Percentiles rank a stretch among this genome's conserved stretches.
Conservation (phyloP, 2,329 filamentous ascomycete species). For the Cladophialophora chaetospira region DNA sequence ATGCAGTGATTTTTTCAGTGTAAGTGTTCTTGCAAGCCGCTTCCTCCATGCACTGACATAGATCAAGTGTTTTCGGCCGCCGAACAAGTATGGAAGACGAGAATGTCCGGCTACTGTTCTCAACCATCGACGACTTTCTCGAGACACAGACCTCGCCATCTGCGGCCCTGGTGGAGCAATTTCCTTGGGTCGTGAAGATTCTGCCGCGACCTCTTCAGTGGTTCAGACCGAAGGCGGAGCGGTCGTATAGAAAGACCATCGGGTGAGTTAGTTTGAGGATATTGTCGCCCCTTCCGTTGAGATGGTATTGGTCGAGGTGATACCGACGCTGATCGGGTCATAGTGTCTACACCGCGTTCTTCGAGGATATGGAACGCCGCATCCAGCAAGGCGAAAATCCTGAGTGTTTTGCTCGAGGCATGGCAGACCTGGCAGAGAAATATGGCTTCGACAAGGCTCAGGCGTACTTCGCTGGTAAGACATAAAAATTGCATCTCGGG, state of each 20-base stretch:
- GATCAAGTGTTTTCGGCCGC: slow-evolving; percentile 46
- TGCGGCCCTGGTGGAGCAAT: slow-evolving; percentile 48
- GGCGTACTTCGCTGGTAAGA: slow-evolving; percentile 14
- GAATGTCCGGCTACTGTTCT: slow-evolving; percentile 38
- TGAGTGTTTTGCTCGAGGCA: slow-evolving; percentile 14
- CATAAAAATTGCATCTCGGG: not conserved
- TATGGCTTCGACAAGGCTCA: slow-evolving; percentile 17
- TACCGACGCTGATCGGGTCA: not conserved
- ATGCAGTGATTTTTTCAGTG: not conserved
- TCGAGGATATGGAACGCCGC: slow-evolving; percentile 16
- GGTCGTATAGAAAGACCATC: slow-evolving; percentile 39
- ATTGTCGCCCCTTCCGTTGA: no score
- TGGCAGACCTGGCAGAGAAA: slow-evolving; percentile 9
- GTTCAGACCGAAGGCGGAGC: slow-evolving; percentile 44
- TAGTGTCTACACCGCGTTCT: slow-evolving; percentile 13
- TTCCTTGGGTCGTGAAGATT: slow-evolving; percentile 45
- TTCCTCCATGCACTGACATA: not conserved
- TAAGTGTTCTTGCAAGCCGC: slow-evolving; percentile 10
- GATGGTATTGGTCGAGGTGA: not conserved
- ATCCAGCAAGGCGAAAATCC: slow-evolving; percentile 15
- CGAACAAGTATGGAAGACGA: slow-evolving; percentile 41
- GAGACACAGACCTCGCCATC: slow-evolving; percentile 39
- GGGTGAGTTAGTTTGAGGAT: slow-evolving; percentile 11
- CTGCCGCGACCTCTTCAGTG: slow-evolving; percentile 48
- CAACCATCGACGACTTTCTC: slow-evolving; percentile 41